These are phyloP conservation scores for Fomitopsis palustris DNA, from an alignment of 1,284 basidiomycete genomes.

Conservation along the genomic window DNA sequence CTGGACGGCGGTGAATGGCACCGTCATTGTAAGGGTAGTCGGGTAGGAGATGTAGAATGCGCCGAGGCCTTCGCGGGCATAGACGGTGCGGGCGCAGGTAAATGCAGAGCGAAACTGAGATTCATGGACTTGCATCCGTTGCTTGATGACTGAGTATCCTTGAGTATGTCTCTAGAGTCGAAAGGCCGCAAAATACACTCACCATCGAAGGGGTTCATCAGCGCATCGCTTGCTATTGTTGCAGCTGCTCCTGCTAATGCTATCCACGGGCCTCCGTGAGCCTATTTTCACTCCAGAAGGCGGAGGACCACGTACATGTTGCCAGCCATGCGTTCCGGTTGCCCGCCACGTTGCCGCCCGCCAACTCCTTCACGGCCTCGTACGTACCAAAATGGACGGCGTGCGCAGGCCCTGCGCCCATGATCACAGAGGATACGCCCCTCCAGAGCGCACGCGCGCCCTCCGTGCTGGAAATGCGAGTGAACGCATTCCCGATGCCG, in stretches of 20 bases:
- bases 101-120: slow-evolving; percentile 86
- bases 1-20: slow-evolving; percentile 98
- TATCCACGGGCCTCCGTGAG: slow-evolving; percentile 23
- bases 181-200: slow-evolving; percentile 13
- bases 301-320: slow-evolving; percentile 57
- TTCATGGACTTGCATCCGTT: slow-evolving; percentile 97
- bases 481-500: slow-evolving; percentile 86
- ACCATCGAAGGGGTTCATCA: slow-evolving; percentile 99
- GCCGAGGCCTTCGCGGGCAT: slow-evolving; percentile 79
- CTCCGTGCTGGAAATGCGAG: slow-evolving; percentile 90
- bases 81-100: slow-evolving; percentile 81
- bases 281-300: not conserved
- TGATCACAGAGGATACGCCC: slow-evolving; percentile 94
- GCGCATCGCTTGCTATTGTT: slow-evolving; percentile 92
- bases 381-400: slow-evolving; percentile 98
- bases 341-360: slow-evolving; percentile 81
- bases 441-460: slow-evolving; percentile 91
- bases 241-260: slow-evolving; percentile 94
- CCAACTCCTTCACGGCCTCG: slow-evolving; percentile 91
- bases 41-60: slow-evolving; percentile 99
- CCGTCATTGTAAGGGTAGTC: slow-evolving; percentile 94
- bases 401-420: slow-evolving; percentile 97
- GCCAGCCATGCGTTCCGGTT: slow-evolving; percentile 70
- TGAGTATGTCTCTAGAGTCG: slow-evolving; percentile 9
- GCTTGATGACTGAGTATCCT: slow-evolving; percentile 82